phyloP scores from a whole-genome alignment of 495 filamentous ascomycete species.

The Aspergillus avenaceus region DNA sequence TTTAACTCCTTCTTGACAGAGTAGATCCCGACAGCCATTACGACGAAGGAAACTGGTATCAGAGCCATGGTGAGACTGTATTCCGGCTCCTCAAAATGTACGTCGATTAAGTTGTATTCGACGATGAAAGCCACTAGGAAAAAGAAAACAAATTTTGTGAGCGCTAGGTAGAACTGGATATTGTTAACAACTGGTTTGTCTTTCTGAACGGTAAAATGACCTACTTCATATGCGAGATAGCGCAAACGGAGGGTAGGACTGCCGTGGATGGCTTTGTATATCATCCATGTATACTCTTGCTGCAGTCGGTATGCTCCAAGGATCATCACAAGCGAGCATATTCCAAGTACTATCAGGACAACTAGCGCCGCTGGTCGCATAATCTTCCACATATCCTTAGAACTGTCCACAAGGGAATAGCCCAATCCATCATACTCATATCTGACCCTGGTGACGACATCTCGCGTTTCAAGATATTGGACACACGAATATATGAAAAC shows the following conservation, averaged over 20 bases:
- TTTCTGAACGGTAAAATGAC: too few species aligned
- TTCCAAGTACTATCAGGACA: conserved; percentile 12
- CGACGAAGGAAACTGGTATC: conserved; percentile 13
- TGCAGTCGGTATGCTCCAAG: conserved; percentile 16
- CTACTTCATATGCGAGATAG: conserved; percentile 21
- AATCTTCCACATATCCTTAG: conserved; percentile 9
- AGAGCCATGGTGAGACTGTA: conserved; percentile 18
- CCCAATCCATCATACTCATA: background rate
- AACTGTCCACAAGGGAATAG: conserved; percentile 12
- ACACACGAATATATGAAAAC: conserved; percentile 14
- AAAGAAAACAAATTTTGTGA: conserved; percentile 16
- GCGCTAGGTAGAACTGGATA: conserved; percentile 15
- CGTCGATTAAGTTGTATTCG: conserved; percentile 20
- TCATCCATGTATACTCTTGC: conserved; percentile 20
- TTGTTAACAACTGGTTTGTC: background rate
- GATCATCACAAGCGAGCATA: conserved; percentile 11
- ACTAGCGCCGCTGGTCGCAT: conserved; percentile 12
- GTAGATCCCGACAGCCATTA: conserved; percentile 13
- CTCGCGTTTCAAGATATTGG: conserved; percentile 8
- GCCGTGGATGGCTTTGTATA: conserved; percentile 19
- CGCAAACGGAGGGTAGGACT: conserved; percentile 5
- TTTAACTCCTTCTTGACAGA: conserved; percentile 13
- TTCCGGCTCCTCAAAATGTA: conserved; percentile 22
- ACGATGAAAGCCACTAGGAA: conserved; percentile 20
- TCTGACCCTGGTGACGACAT: background rate